A percentile compares a stretch with the other conserved stretches of the same genome.
Evolutionary conservation across 176 grass and related monocot species (phyloP).

Genomic region (Eleusine indica): DNA sequence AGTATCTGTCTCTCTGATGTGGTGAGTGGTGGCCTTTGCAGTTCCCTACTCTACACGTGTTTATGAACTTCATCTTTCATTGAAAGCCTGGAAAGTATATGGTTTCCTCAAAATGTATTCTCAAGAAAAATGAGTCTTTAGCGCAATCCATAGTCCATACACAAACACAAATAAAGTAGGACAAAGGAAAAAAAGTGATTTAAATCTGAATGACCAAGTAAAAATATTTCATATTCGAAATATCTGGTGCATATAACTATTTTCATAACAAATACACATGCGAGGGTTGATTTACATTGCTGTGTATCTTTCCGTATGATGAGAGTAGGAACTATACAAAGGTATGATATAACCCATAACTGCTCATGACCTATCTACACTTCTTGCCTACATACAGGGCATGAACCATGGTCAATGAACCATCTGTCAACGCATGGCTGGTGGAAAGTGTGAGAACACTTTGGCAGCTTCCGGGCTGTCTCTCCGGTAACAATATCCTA

Average conservation of each 20-base stretch:
- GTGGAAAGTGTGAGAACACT: constrained; percentile 77
- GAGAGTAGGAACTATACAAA: not conserved
- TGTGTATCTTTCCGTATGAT: too few species aligned
- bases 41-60: too few species aligned
- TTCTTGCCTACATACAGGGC: constrained; percentile 75
- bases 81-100: too few species aligned
- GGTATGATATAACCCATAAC: not conserved
- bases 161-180: too few species aligned
- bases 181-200: too few species aligned
- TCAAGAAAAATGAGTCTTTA: too few species aligned
- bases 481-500: constrained; percentile 66
- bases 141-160: too few species aligned
- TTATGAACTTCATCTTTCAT: too few species aligned
- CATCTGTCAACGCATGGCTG: constrained; percentile 81
- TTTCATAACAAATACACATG: constrained; percentile 12
- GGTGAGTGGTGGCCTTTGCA: too few species aligned
- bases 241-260: constrained; percentile 1
- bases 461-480: constrained; percentile 57
- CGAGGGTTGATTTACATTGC: not conserved
- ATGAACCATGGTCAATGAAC: constrained; percentile 67
- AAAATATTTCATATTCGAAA: not conserved
- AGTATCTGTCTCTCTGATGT: too few species aligned
- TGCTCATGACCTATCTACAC: constrained; percentile 45
- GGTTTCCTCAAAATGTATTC: too few species aligned
- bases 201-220: too few species aligned